phyloP scores from a whole-genome alignment of 495 filamentous ascomycete species.

The Aspergillus biplanus region DNA sequence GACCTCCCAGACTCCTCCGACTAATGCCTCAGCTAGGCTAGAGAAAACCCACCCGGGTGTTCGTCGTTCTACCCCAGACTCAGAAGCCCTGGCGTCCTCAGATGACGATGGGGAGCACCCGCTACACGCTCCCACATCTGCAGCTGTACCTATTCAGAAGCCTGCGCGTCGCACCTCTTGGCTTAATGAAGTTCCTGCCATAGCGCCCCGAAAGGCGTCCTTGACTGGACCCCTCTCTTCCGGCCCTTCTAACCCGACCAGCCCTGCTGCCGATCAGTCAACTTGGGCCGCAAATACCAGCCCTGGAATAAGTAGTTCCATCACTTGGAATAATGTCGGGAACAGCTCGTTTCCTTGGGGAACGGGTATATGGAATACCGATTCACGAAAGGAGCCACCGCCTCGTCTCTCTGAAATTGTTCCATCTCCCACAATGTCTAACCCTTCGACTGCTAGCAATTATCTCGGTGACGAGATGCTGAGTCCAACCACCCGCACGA shows the following conservation, averaged over 20 bases:
- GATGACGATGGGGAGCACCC: constrained; percentile 78
- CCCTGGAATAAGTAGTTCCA: constrained; percentile 51
- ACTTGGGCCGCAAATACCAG: constrained; percentile 62
- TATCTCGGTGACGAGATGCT: constrained; percentile 52
- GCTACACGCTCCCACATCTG: constrained; percentile 36
- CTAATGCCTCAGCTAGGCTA: constrained; percentile 63
- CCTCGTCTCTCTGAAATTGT: constrained; percentile 73
- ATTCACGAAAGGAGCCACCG: constrained; percentile 74
- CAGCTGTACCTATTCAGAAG: constrained; percentile 41
- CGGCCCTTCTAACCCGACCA: constrained; percentile 73
- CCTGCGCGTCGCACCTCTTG: constrained; percentile 56
- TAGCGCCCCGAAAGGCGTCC: constrained; percentile 52
- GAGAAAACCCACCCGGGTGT: constrained; percentile 70
- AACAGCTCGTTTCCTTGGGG: constrained; percentile 70
- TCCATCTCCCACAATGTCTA: constrained; percentile 73
- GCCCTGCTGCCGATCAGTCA: constrained; percentile 69
- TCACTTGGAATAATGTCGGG: constrained; percentile 62
- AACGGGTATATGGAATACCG: constrained; percentile 75
- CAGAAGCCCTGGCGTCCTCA: constrained; percentile 88
- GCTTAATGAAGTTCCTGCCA: constrained; percentile 55
- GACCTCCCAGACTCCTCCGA: constrained; percentile 36
- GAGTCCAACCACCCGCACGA: constrained; percentile 58
- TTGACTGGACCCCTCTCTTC: constrained; percentile 69
- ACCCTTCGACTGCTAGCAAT: constrained; percentile 51
- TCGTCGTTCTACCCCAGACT: constrained; percentile 86